Percentiles rank a stretch among this genome's conserved stretches.
Evolutionary conservation across 2,329 filamentous ascomycete species (phyloP).

Genomic region (Blumeriella jaapii): DNA sequence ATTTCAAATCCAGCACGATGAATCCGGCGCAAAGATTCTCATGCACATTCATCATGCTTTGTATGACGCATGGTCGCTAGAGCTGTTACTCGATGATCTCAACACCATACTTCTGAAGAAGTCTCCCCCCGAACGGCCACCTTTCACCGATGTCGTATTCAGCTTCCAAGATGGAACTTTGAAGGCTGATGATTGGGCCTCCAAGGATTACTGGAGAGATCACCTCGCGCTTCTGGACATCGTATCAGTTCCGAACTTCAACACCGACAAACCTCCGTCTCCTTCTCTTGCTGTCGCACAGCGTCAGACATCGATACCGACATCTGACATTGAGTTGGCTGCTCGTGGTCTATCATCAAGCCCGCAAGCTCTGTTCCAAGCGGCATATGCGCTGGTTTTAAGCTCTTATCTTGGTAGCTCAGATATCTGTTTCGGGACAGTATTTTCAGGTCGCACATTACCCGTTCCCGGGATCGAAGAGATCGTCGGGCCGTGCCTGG

Average conservation of each 20-base stretch:
- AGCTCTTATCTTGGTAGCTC: constrained; percentile 48
- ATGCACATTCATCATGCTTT: constrained; percentile 64
- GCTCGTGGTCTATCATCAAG: constrained; percentile 29
- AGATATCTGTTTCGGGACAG: constrained; percentile 65
- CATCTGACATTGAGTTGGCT: constrained; percentile 17
- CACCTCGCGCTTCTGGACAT: constrained; percentile 47
- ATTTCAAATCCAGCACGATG: constrained; percentile 39
- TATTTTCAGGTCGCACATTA: constrained; percentile 73
- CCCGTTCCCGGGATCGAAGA: constrained; percentile 58
- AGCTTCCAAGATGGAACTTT: constrained; percentile 32
- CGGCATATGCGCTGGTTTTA: constrained; percentile 56
- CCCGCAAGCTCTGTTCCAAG: constrained; percentile 65
- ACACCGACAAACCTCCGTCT: constrained; percentile 27
- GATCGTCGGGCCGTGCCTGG: constrained; percentile 69
- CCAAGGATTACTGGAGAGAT: constrained; percentile 58
- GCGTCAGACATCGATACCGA: constrained; percentile 26
- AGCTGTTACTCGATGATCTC: constrained; percentile 61
- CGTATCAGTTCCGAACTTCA: constrained; percentile 46
- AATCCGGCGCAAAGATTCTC: constrained; percentile 23
- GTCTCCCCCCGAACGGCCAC: constrained; percentile 32
- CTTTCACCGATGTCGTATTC: constrained; percentile 48
- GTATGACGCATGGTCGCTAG: constrained; percentile 90
- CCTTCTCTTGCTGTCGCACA: constrained; percentile 22
- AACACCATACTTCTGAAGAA: constrained; percentile 30
- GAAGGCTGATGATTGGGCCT: constrained; percentile 28